Evolutionary conservation across 1,139 yeast genomes (phyloP), one percentile per base, ranked within the genome.

Genomic region (Sugiyamaella japonica): DNA sequence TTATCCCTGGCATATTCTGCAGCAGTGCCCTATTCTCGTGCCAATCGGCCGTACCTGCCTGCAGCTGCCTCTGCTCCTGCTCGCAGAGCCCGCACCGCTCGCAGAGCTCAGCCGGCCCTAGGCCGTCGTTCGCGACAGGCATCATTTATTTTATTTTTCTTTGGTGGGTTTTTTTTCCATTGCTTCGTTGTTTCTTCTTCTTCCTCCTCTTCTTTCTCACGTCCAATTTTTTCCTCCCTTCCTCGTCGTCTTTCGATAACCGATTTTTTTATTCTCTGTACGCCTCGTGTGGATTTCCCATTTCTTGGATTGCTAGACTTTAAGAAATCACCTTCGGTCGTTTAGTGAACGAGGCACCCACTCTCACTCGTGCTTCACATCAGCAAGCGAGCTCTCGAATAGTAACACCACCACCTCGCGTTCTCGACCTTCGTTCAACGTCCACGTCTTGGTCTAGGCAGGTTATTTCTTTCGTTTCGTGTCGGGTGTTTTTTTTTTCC

Each of bases 121-220:
- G 25, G 25, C 6, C 25, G 25, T 20, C 39, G 25, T 12, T 13
- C 39, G 10, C 9, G 20, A 10, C 25, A 17, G 32, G 10, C 50
- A 25, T 8, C 16, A 13, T 39, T 25, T 12, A 16, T 17, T 47
- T 47, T 38, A 15, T 17, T 46, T 34, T 12, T 25, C 50, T 16
- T 47, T 47, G 43, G 25, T 20, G 25, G 25, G 25, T 20, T 38
- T 17, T 17, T 46, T 34, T 12, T 25, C 50, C 9, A 17, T 47
- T 47, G 43, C 50, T 38, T 47, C 44, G 43, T 47, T 47, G 43
- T 47, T 47, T 31, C 50, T 47, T 25, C n/a, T 38, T 23, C n/a
- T 16, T 23, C 13, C 8, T 20, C 32, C n/a, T 37, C 29, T 47
- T 25, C 23, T 45, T 36, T 36, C 23, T 32, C 23, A 6, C 42